Percentiles rank a stretch among this genome's conserved stretches.
Evolutionary conservation across 805 yeast species (phyloP).

Genomic region (Saturnispora sekii): DNA sequence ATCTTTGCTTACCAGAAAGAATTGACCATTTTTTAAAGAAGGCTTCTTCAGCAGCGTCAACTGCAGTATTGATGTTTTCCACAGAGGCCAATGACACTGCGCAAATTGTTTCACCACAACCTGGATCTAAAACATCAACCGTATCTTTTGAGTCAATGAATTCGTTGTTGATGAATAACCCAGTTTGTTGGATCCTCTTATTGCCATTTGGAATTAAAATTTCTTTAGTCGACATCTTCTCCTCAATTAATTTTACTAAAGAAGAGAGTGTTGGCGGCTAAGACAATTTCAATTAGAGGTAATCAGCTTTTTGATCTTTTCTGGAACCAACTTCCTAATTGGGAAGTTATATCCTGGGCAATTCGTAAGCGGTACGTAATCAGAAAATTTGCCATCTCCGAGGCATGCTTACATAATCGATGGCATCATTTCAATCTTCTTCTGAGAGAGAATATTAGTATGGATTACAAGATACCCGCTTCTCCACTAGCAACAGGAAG

Average conservation of each 20-base stretch:
- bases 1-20: slow-evolving; percentile 36
- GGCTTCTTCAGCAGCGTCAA: slow-evolving; percentile 41
- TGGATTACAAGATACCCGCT: neutral
- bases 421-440: too few species aligned
- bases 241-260: too few species aligned
- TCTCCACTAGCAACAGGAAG: neutral
- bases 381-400: neutral
- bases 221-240: slow-evolving; percentile 6
- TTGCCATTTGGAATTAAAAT: slow-evolving; percentile 42
- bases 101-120: slow-evolving; percentile 43
- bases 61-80: slow-evolving; percentile 47
- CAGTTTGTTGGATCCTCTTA: slow-evolving; percentile 60
- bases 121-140: slow-evolving; percentile 46
- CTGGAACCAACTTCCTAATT: neutral
- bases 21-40: slow-evolving; percentile 39
- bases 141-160: slow-evolving; percentile 44
- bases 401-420: neutral
- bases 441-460: neutral
- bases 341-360: neutral
- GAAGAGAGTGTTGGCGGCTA: neutral
- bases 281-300: neutral
- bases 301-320: neutral
- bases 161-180: slow-evolving; percentile 82
- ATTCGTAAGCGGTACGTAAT: neutral
- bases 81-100: slow-evolving; percentile 41